Percentiles rank a stretch among this genome's conserved stretches.
Evolutionary conservation across 306 rosid genomes (phyloP).

Genomic region (Vigna unguiculata): DNA sequence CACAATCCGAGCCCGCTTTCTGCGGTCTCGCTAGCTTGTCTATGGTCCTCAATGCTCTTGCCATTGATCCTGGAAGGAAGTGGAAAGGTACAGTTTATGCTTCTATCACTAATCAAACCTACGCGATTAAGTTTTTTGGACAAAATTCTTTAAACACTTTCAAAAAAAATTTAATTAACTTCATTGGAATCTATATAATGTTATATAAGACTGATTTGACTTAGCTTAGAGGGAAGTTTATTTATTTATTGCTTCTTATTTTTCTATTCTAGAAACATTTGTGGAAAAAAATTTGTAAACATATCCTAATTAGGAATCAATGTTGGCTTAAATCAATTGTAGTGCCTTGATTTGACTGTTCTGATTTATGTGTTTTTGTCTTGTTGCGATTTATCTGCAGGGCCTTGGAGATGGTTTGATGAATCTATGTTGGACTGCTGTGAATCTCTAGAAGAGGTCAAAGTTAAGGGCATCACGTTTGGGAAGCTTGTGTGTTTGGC

Average conservation of each 20-base stretch:
- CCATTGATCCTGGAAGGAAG: constrained; percentile 93
- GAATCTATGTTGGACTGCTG: constrained; percentile 98
- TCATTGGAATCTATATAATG: no score
- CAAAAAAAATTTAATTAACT: no score
- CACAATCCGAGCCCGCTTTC: constrained; percentile 91
- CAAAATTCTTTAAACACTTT: no score
- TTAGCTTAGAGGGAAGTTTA: no score
- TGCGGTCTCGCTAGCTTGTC: constrained; percentile 95
- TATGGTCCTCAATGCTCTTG: constrained; percentile 93
- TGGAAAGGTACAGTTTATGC: constrained; percentile 77
- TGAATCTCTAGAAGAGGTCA: constrained; percentile 85
- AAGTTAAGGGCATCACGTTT: constrained; percentile 82
- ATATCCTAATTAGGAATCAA: neutral
- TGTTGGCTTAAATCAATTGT: neutral
- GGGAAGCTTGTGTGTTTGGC: constrained; percentile 93
- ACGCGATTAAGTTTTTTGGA: no score
- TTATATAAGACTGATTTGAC: no score
- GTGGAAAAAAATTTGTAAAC: no score
- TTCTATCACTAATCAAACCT: neutral
- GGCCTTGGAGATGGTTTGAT: constrained; percentile 99
- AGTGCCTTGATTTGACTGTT: neutral
- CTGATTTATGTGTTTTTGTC: neutral
- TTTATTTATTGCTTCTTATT: no score
- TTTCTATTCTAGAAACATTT: no score
- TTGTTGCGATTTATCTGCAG: constrained; percentile 45